phyloP scores from a whole-genome alignment of 805 yeast species.

The Naumovozyma castellii region DNA sequence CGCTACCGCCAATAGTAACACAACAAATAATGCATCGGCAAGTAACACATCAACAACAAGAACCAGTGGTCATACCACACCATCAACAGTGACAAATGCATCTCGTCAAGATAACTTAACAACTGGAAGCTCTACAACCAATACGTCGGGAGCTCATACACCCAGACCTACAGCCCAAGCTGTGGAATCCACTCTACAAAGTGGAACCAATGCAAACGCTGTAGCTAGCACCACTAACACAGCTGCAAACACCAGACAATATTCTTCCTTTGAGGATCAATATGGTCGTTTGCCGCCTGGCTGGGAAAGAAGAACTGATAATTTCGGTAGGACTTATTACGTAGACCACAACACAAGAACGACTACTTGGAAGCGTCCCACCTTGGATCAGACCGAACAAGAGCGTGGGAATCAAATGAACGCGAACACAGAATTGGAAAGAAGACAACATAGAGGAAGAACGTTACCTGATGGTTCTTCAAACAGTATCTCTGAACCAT shows the following conservation, averaged over 20 bases:
- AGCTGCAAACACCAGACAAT: conserved; percentile 41
- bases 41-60: conserved; percentile 7
- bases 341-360: conserved; percentile 97
- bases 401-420: conserved; percentile 52
- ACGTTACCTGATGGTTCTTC: conserved; percentile 62
- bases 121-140: conserved; percentile 5
- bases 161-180: conserved; percentile 23
- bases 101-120: background rate
- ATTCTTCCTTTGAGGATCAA: conserved; percentile 94
- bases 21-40: conserved; percentile 14
- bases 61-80: conserved; percentile 8
- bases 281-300: conserved; percentile 95
- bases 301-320: conserved; percentile 98
- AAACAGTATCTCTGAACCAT: conserved; percentile 8
- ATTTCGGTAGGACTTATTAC: conserved; percentile 93
- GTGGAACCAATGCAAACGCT: conserved; percentile 12
- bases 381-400: conserved; percentile 66
- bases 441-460: conserved; percentile 84
- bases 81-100: conserved; percentile 3
- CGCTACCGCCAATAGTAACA: too few relatives aligned
- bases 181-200: conserved; percentile 25
- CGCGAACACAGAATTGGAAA: conserved; percentile 71
- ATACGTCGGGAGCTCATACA: conserved; percentile 11
- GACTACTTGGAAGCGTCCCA: conserved; percentile 98
- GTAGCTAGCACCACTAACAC: conserved; percentile 9